Evolutionary conservation across 495 filamentous ascomycete genomes (phyloP).

Genomic region (Xylaria curta): DNA sequence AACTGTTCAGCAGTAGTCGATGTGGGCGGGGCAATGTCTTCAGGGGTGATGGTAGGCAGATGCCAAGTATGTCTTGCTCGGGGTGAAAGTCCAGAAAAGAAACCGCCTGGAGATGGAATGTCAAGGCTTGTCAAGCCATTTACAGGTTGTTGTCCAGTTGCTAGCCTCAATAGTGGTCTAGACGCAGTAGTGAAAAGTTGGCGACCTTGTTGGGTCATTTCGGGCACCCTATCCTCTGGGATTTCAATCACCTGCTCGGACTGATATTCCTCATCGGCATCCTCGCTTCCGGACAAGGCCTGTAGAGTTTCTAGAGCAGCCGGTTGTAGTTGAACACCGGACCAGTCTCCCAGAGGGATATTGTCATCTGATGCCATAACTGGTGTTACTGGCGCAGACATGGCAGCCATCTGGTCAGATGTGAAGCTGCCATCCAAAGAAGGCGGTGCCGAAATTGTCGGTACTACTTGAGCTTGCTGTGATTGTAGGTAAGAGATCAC

Average conservation of each 20-base stretch:
- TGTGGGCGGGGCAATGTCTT: slow-evolving; percentile 62
- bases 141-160: slow-evolving; percentile 52
- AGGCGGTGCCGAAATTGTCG: slow-evolving; percentile 78
- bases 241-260: slow-evolving; percentile 60
- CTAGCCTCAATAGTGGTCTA: slow-evolving; percentile 42
- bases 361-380: slow-evolving; percentile 65
- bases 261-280: slow-evolving; percentile 54
- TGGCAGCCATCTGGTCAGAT: slow-evolving; percentile 80
- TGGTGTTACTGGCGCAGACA: slow-evolving; percentile 83
- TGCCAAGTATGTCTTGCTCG: slow-evolving; percentile 81
- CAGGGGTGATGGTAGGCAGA: slow-evolving; percentile 49
- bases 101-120: slow-evolving; percentile 88
- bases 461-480: slow-evolving; percentile 62
- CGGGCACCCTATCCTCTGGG: slow-evolving; percentile 46
- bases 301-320: slow-evolving; percentile 79
- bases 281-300: slow-evolving; percentile 68
- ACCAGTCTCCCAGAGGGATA: slow-evolving; percentile 58
- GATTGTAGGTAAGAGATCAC: slow-evolving; percentile 68
- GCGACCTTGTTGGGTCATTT: slow-evolving; percentile 48
- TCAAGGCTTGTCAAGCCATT: slow-evolving; percentile 70
- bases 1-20: slow-evolving; percentile 84
- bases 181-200: slow-evolving; percentile 45
- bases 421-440: slow-evolving; percentile 88
- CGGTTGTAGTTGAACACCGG: slow-evolving; percentile 74
- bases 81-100: slow-evolving; percentile 82